Evolutionary conservation across 2,329 filamentous ascomycete species (phyloP), one percentile per base, ranked within the genome.

Genomic region (Claviceps sp.): DNA sequence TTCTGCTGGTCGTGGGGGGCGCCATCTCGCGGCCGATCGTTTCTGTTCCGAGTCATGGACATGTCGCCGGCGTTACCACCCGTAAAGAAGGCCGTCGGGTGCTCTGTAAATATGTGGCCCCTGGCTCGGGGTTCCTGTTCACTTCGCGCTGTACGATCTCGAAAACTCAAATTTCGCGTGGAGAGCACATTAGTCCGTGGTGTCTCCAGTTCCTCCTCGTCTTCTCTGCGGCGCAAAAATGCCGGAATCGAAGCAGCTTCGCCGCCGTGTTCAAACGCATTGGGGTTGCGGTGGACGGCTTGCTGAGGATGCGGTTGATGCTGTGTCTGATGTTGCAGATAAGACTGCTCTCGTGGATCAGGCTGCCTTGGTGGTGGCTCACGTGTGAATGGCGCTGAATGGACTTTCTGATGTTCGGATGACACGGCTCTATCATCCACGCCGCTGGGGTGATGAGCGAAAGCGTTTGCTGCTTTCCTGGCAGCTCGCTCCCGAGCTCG

Each of bases 401-500:
- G 45, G n/a, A 53, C 37, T 2, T 41, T 47, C 36, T 52, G 49
- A n/a, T 38, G 41, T 13, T 50, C 24, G 7, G 45, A 49, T 7
- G 34, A 26, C 16, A 47, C 50, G 47, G 61, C 59, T 36, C 58
- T 61, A 51, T 63, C 59, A 18, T 61, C 59, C 11, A 57, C 50
- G 47, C 52, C 58, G 18, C 53, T 41, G 51, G 58, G 57, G 49
- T 56, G 58, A 16, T 53, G 55, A 16, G 53, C 51, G 34, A 59
- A 56, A 36, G 55, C 59, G 44, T 56, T 57, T 57, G 59, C 58
- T 48, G 66, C 59, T 58, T 61, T 64, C 24, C 69, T 65, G 40
- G 74, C 74, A 13, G 71, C 73, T 58, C 74, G 75, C 61, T 91
- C 83, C 59, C 82, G 79, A 18, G 84, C 78, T 44, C 79, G 78